These are phyloP conservation scores for Asterophora lycoperdoides DNA, from an alignment of 768 basidiomycete species.

Conservation along the genomic window DNA sequence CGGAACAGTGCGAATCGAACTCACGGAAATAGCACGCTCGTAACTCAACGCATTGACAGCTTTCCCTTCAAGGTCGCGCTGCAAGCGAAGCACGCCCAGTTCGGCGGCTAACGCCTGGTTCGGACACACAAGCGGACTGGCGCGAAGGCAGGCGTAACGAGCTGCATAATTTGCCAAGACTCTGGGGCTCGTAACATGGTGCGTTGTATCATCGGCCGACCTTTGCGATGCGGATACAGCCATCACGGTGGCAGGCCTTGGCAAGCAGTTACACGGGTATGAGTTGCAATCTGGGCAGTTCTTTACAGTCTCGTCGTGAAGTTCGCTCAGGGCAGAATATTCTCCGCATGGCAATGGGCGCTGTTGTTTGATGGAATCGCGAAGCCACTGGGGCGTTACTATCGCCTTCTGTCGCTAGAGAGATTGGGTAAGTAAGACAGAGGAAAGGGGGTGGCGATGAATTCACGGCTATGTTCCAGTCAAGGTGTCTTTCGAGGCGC, in stretches of 20 bases:
- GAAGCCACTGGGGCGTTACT: constrained; percentile 71
- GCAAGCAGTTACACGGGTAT: constrained; percentile 4
- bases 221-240: neutral
- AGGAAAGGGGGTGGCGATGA: neutral
- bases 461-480: constrained; percentile 62
- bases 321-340: constrained; percentile 53
- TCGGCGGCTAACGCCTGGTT: constrained; percentile 63
- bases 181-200: constrained; percentile 9
- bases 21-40: constrained; percentile 64
- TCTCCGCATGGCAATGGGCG: constrained; percentile 44
- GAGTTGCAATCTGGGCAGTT: constrained; percentile 38
- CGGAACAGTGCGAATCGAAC: constrained; percentile 18
- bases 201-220: constrained; percentile 3
- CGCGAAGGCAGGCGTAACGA: constrained; percentile 56
- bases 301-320: constrained; percentile 42
- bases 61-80: constrained; percentile 64
- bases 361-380: constrained; percentile 46
- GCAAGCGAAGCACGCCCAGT: constrained; percentile 52
- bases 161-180: constrained; percentile 31
- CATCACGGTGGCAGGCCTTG: constrained; percentile 1
- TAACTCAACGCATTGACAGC: constrained; percentile 68
- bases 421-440: constrained; percentile 3
- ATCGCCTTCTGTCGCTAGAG: constrained; percentile 60
- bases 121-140: constrained; percentile 61
- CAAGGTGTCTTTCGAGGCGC: constrained; percentile 66